Base-by-base conservation (phyloP, 2,329 filamentous ascomycete species). In the Phialemoniopsis sp. region DNA sequence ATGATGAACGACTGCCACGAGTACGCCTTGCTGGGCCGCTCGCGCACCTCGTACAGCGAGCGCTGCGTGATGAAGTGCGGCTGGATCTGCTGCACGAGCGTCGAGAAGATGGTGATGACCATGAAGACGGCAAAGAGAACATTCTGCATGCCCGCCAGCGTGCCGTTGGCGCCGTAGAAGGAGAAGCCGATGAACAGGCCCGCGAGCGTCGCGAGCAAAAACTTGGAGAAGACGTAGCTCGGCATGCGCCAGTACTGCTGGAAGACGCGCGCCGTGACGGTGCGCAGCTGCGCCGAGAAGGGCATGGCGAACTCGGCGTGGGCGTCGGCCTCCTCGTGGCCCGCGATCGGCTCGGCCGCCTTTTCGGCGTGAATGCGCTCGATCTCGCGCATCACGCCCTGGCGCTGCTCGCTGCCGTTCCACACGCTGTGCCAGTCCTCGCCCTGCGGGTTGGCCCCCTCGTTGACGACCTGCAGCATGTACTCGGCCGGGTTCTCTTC, bases 171-270 rank as follows among this genome's bases (percentile, higher is more conserved):
- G 4, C 66, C 35, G 62, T 70, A 87, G 58, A 89, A 87, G 0
- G 81, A 84, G 57, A 88, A 86, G 1, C 85, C 86, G 42, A 89
- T 83, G 55, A 90, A 90, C 2, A 91, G 66, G 7, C 75, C 69
- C 17, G 78, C 70, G 40, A 79, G 69, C 37, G 75, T 46, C 3
- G 65, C 81, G 14, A 91, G 73, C 2, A 72, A 57, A 3, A 77
- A 58, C 64, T 91, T 91, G 41, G 85, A 76, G 59, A 87, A 85
- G 52, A 93, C 80, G 61, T 93, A 93, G 10, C 71, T 70, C 0
- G 87, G 87, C 40, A 80, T 87, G 34, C 87, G 77, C 86, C 87
- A 91, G 69, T 90, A 90, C 55, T 93, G 87, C 53, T 87, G 76
- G 62, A 89, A 89, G 6, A 89, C 78, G 41, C 87, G 80, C 8